phyloP scores from a whole-genome alignment of 805 yeast genomes.

The Blastobotrys americana region DNA sequence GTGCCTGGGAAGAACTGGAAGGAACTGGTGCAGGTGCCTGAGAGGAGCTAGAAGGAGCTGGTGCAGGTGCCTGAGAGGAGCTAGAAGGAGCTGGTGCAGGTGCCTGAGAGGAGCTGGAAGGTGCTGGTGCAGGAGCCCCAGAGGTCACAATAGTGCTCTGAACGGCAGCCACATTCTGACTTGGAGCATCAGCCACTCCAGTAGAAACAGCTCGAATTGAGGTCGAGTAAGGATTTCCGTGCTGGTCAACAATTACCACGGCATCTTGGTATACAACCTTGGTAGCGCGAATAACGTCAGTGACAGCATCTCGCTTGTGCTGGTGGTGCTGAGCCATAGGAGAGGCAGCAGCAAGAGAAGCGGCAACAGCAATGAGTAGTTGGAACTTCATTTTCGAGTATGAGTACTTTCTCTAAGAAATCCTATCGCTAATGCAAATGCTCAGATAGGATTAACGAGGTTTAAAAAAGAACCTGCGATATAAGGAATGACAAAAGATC shows the following conservation, averaged over 20 bases:
- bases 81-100: slow-evolving; percentile 12
- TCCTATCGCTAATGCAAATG: too few species aligned
- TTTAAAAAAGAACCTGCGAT: too few species aligned
- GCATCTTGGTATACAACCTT: slow-evolving; percentile 19
- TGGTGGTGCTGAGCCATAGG: slow-evolving; percentile 10
- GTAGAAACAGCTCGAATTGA: slow-evolving; percentile 18
- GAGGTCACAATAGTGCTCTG: slow-evolving; percentile 4
- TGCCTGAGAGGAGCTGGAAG: slow-evolving; percentile 9
- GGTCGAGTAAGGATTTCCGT: slow-evolving; percentile 21
- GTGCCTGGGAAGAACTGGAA: slow-evolving; percentile 8
- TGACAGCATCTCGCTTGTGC: slow-evolving; percentile 16
- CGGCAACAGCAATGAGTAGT: slow-evolving; percentile 5
- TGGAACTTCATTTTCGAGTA: slow-evolving; percentile 16
- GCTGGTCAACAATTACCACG: slow-evolving; percentile 22
- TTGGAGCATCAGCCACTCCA: slow-evolving; percentile 12
- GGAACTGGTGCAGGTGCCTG: slow-evolving; percentile 10
- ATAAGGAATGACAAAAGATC: background rate
- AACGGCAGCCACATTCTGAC: slow-evolving; percentile 7
- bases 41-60: slow-evolving; percentile 3
- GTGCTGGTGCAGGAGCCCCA: slow-evolving; percentile 7
- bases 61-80: slow-evolving; percentile 8
- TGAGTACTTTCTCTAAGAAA: too few species aligned
- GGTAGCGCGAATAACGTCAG: slow-evolving; percentile 19
- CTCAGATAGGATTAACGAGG: too few species aligned
- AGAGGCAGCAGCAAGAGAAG: slow-evolving; percentile 9